A percentile compares a stretch with the other conserved stretches of the same genome.
These are phyloP conservation scores for Myochromella boudieri DNA, from an alignment of 768 basidiomycete species.

Conservation along the genomic window DNA sequence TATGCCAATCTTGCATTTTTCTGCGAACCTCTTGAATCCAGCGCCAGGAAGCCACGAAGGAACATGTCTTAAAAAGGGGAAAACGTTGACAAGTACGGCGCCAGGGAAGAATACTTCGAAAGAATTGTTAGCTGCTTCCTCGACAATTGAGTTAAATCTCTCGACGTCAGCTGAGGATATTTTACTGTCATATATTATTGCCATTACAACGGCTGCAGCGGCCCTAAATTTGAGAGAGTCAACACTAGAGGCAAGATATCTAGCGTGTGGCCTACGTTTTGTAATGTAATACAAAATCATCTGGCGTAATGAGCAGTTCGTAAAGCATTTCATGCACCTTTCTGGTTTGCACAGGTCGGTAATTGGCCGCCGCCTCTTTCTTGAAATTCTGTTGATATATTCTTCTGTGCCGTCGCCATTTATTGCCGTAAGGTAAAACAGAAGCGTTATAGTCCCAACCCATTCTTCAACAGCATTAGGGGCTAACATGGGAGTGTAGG, in stretches of 20 bases:
- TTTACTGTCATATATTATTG: too few species aligned
- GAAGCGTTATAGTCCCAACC: constrained; percentile 28
- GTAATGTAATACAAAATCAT: constrained; percentile 13
- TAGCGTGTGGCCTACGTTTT: too few species aligned
- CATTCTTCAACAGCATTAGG: constrained; percentile 21
- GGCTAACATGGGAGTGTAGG: background rate
- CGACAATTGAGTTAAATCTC: constrained; percentile 21
- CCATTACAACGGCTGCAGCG: constrained; percentile 16
- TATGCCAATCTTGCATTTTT: constrained; percentile 5
- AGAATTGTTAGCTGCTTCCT: constrained; percentile 13
- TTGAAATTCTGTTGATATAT: constrained; percentile 16
- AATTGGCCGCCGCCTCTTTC: too few species aligned
- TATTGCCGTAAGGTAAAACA: constrained; percentile 28
- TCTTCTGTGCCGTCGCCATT: constrained; percentile 29
- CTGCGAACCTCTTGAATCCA: constrained; percentile 22
- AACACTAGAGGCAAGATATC: background rate
- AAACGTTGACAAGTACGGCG: too few species aligned
- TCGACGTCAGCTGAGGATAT: too few species aligned
- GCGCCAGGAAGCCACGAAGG: constrained; percentile 34
- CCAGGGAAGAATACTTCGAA: constrained; percentile 22
- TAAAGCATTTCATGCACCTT: too few species aligned
- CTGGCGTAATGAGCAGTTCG: constrained; percentile 14
- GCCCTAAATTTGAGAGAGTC: too few species aligned
- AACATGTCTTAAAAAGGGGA: too few species aligned
- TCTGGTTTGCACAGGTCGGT: too few species aligned